Evolutionary conservation across 108 stramenopile genomes (phyloP).

Genomic region (Nitzschia palea): DNA sequence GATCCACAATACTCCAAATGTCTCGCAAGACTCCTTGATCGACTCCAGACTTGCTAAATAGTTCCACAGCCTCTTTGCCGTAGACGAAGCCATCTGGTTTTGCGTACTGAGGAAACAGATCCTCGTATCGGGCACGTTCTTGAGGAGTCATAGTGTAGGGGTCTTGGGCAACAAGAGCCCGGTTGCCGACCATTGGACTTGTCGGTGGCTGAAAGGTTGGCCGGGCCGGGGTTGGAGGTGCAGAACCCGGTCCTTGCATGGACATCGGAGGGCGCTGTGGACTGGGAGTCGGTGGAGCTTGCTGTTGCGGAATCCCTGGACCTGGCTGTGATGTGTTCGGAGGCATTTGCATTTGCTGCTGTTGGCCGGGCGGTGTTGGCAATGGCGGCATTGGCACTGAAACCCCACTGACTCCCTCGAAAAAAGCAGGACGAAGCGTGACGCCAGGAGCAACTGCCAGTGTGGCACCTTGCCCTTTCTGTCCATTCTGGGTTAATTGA

Average conservation of each 20-base stretch:
- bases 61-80: constrained; percentile 85
- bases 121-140: constrained; percentile 82
- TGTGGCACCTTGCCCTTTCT: constrained; percentile 56
- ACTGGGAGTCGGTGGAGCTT: constrained; percentile 6
- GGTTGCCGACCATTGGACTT: constrained; percentile 6
- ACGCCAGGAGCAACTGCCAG: constrained; percentile 55
- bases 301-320: constrained; percentile 14
- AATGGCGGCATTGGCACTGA: constrained; percentile 41
- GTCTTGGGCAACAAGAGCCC: constrained; percentile 68
- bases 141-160: constrained; percentile 79
- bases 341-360: constrained; percentile 27
- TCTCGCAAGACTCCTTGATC: constrained; percentile 37
- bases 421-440: constrained; percentile 52
- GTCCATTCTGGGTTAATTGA: constrained; percentile 82
- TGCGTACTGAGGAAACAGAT: constrained; percentile 82
- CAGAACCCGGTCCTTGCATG: neutral
- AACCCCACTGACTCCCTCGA: constrained; percentile 65
- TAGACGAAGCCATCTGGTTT: constrained; percentile 84
- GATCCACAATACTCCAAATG: constrained; percentile 91
- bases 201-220: neutral
- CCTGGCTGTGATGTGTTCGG: neutral
- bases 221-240: neutral
- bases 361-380: constrained; percentile 22
- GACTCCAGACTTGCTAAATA: constrained; percentile 85
- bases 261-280: constrained; percentile 28